Conservation (phyloP, 169 alveolate species). For the Cryptosporidium xiaoi region DNA sequence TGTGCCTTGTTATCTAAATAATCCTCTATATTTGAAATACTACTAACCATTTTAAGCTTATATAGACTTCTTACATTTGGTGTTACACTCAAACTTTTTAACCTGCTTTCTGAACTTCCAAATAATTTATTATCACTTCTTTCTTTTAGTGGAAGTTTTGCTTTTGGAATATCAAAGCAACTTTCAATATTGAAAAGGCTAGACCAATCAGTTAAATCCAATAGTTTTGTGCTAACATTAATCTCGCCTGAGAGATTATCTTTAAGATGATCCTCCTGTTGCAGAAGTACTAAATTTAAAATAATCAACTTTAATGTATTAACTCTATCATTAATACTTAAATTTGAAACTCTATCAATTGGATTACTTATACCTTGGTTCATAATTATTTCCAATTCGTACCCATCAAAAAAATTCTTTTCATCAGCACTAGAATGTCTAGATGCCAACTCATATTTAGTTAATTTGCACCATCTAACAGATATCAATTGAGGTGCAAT, state of each 20-base stretch:
- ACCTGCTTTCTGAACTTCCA: background rate
- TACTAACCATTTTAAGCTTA: constrained; percentile 14
- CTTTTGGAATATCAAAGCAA: constrained; percentile 52
- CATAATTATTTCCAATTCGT: constrained; percentile 8
- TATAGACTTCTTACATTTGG: constrained; percentile 48
- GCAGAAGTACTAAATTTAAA: constrained; percentile 17
- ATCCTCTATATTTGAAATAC: constrained; percentile 18
- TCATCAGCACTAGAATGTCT: background rate
- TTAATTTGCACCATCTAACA: constrained; percentile 45
- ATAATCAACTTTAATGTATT: constrained; percentile 30
- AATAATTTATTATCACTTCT: background rate
- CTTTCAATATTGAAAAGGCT: constrained; percentile 29
- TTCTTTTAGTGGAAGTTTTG: constrained; percentile 22
- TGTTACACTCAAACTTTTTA: constrained; percentile 29
- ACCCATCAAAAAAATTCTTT: background rate
- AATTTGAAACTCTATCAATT: constrained; percentile 35
- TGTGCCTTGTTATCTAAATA: background rate
- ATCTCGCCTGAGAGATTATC: constrained; percentile 1
- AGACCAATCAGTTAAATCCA: constrained; percentile 35
- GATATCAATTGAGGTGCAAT: constrained; percentile 67
- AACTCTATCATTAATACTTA: constrained; percentile 55
- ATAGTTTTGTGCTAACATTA: background rate
- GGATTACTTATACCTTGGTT: constrained; percentile 48
- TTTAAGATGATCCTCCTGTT: constrained; percentile 28
- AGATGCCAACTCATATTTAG: background rate